Evolutionary conservation across 257 asterid genomes (phyloP).

Genomic region (Solanum tarapatanum): DNA sequence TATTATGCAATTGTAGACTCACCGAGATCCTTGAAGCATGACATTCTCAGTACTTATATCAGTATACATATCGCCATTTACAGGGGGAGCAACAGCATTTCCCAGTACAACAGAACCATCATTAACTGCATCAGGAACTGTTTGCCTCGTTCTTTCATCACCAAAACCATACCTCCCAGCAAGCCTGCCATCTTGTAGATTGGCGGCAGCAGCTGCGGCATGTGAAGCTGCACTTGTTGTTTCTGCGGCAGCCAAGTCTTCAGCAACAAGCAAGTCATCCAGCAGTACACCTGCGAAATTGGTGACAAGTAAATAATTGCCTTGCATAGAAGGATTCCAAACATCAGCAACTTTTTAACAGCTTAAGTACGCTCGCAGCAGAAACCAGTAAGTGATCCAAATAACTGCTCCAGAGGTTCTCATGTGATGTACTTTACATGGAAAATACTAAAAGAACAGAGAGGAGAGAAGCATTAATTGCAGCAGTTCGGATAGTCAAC

Average conservation of each 20-base stretch:
- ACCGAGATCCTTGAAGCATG: conserved; percentile 77
- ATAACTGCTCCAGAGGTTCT: neutral
- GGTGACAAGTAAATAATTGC: neutral
- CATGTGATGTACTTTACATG: neutral
- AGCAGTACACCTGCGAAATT: conserved; percentile 62
- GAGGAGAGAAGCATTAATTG: neutral
- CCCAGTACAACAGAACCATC: conserved; percentile 95
- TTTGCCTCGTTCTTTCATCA: conserved; percentile 53
- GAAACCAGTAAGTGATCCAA: neutral
- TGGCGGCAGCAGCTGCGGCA: conserved; percentile 89
- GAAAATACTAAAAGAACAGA: neutral
- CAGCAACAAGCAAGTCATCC: conserved; percentile 94
- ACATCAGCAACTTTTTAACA: neutral
- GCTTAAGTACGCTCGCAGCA: neutral
- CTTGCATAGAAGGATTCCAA: neutral
- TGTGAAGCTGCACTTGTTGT: conserved; percentile 95
- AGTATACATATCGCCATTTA: conserved; percentile 79
- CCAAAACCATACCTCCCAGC: conserved; percentile 56
- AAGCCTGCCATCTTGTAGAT: conserved; percentile 51
- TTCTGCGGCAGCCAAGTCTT: conserved; percentile 93
- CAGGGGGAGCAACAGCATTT: conserved; percentile 84
- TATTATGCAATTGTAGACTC: conserved; percentile 5
- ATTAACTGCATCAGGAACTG: conserved; percentile 34
- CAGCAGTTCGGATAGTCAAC: neutral
- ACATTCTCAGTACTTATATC: conserved; percentile 94